Percentiles rank a stretch among this genome's conserved stretches.
phyloP scores from a whole-genome alignment of 1,284 basidiomycete genomes.

The Boletus smithii region DNA sequence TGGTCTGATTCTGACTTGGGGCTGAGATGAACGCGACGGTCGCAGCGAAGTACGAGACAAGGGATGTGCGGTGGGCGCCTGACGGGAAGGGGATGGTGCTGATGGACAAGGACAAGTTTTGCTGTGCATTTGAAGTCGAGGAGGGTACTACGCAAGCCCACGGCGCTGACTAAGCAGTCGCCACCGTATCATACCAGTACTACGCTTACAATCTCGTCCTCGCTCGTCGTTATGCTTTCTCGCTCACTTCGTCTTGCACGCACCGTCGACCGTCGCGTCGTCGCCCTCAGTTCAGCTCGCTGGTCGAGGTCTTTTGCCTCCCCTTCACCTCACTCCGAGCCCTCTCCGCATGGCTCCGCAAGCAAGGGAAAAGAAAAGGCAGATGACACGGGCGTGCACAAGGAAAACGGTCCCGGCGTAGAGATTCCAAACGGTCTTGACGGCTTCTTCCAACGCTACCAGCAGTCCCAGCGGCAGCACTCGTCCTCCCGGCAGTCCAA shows the following conservation, averaged over 20 bases:
- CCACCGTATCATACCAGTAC: neutral
- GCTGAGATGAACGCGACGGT: slow-evolving; percentile 4
- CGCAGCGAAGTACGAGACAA: slow-evolving; percentile 61
- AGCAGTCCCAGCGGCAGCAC: slow-evolving; percentile 46
- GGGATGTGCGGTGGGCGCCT: slow-evolving; percentile 72
- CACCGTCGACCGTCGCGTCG: slow-evolving; percentile 20
- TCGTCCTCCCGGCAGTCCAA: slow-evolving; percentile 31
- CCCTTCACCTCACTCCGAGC: slow-evolving; percentile 34
- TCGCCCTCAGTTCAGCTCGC: slow-evolving; percentile 12
- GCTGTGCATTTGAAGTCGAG: slow-evolving; percentile 79
- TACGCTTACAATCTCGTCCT: neutral
- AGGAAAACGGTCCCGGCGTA: slow-evolving; percentile 15
- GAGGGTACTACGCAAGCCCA: slow-evolving; percentile 34
- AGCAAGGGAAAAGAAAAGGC: slow-evolving; percentile 43
- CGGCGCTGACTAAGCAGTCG: slow-evolving; percentile 30
- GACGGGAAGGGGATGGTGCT: slow-evolving; percentile 77
- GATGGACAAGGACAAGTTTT: slow-evolving; percentile 71
- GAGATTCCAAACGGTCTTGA: slow-evolving; percentile 57
- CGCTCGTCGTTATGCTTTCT: slow-evolving; percentile 24
- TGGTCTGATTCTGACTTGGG: neutral
- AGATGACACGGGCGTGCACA: slow-evolving; percentile 25
- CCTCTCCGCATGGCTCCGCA: slow-evolving; percentile 21
- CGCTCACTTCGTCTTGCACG: slow-evolving; percentile 32
- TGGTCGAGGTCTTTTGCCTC: slow-evolving; percentile 42
- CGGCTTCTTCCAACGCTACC: slow-evolving; percentile 76